Evolutionary conservation across 176 grass and related monocot species (phyloP).

Genomic region (Elymus sibiricus): DNA sequence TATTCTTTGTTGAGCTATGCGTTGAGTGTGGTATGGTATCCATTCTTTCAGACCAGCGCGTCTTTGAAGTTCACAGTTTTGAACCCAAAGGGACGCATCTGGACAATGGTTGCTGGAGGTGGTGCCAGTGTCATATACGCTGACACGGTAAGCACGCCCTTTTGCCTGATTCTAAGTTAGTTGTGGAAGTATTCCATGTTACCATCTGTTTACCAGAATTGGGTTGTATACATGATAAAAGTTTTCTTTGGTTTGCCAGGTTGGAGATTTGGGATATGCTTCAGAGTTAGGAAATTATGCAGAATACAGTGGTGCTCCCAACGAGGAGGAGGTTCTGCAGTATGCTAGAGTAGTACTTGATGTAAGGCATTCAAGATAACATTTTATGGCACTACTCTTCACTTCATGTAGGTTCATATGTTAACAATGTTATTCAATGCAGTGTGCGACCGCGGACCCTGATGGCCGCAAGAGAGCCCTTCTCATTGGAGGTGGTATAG

Average conservation of each 20-base stretch:
- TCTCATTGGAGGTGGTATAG: conserved; percentile 92
- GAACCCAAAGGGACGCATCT: conserved; percentile 85
- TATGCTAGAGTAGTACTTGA: conserved; percentile 95
- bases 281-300: conserved; percentile 90
- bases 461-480: conserved; percentile 91
- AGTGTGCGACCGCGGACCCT: conserved; percentile 79
- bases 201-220: not conserved
- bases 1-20: not conserved
- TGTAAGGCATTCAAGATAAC: conserved; percentile 42
- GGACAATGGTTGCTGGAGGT: conserved; percentile 96
- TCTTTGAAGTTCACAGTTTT: conserved; percentile 93
- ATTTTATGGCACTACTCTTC: not conserved
- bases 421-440: conserved; percentile 18
- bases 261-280: conserved; percentile 89
- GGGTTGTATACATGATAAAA: not conserved
- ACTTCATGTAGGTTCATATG: not conserved
- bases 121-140: conserved; percentile 98
- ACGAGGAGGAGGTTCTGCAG: conserved; percentile 88
- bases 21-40: not conserved
- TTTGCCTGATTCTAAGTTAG: not conserved
- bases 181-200: not conserved
- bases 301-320: conserved; percentile 91
- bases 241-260: conserved; percentile 32
- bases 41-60: conserved; percentile 67
- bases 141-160: conserved; percentile 61